Evolutionary conservation across 23 red algal genomes (phyloP).

Genomic region (Gracilaria vermiculophylla): DNA sequence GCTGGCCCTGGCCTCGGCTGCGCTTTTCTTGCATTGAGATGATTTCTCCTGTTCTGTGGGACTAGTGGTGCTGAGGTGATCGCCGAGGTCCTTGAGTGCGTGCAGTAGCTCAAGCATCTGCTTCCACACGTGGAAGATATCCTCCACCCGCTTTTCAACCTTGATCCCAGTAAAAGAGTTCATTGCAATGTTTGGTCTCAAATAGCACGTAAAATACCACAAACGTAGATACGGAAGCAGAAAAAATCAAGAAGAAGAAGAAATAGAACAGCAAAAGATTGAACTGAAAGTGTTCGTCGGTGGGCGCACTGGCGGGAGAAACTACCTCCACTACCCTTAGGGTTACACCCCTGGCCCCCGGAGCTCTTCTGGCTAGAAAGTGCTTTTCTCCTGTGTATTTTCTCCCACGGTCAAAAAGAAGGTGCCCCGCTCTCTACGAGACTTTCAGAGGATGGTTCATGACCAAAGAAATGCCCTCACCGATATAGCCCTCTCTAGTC

Average conservation of each 20-base stretch:
- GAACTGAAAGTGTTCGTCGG: neutral
- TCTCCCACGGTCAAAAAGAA: neutral
- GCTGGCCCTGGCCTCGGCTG: neutral
- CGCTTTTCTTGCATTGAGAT: neutral
- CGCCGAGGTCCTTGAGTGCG: neutral
- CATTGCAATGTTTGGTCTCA: neutral
- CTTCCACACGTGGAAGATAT: no score
- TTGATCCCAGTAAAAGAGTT: neutral
- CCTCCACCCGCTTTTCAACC: neutral
- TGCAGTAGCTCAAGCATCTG: neutral
- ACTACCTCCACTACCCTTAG: neutral
- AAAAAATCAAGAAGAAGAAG: neutral
- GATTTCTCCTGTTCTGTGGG: neutral
- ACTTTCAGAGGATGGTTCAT: conserved; percentile 6
- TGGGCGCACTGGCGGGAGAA: neutral
- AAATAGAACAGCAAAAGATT: no score
- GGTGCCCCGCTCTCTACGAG: neutral
- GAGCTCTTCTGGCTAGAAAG: neutral
- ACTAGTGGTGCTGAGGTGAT: neutral
- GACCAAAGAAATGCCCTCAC: conserved; percentile 13
- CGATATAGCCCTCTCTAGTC: neutral
- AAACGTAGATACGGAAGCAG: neutral
- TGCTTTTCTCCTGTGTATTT: neutral
- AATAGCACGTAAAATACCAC: no score
- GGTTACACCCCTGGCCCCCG: neutral